phyloP scores from a whole-genome alignment of 345 rosid genomes.

The Gynandropsis gynandra region DNA sequence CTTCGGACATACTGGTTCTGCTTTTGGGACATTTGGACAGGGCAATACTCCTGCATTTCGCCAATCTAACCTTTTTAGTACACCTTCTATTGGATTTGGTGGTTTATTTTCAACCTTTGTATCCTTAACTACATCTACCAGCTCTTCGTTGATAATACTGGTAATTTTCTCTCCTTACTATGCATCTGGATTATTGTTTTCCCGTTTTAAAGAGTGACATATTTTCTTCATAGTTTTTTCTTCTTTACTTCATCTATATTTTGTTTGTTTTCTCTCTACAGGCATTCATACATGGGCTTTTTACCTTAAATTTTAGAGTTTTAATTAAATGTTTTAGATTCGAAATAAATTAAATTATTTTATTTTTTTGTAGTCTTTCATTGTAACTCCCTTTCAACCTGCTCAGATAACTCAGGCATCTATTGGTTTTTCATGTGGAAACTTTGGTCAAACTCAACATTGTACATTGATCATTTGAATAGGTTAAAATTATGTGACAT shows the following conservation, averaged over 20 bases:
- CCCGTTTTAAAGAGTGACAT: background rate
- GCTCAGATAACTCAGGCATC: slow-evolving; percentile 47
- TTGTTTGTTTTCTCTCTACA: no score
- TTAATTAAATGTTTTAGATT: no score
- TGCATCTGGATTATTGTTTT: background rate
- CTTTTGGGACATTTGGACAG: slow-evolving; percentile 54
- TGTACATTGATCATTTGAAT: slow-evolving; percentile 30
- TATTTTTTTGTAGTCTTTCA: slow-evolving; percentile 34
- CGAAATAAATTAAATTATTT: no score
- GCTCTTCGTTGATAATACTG: slow-evolving; percentile 34
- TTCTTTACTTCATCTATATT: slow-evolving; percentile 1
- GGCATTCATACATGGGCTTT: no score
- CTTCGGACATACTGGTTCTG: slow-evolving; percentile 48
- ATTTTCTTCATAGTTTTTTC: background rate
- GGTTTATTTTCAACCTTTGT: slow-evolving; percentile 46
- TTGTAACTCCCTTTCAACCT: slow-evolving; percentile 38
- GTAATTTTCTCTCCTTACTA: slow-evolving; percentile 34
- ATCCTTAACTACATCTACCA: slow-evolving; percentile 38
- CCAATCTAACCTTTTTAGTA: slow-evolving; percentile 41
- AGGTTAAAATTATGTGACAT: slow-evolving; percentile 1
- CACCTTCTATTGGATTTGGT: slow-evolving; percentile 43
- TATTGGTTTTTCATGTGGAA: slow-evolving; percentile 41
- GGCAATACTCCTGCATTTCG: slow-evolving; percentile 40
- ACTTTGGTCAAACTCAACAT: slow-evolving; percentile 48
- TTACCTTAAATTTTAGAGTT: background rate